Percentiles rank a stretch among this genome's conserved stretches.
phyloP scores from a whole-genome alignment of 1,284 basidiomycete genomes.

The Abortiporus biennis region DNA sequence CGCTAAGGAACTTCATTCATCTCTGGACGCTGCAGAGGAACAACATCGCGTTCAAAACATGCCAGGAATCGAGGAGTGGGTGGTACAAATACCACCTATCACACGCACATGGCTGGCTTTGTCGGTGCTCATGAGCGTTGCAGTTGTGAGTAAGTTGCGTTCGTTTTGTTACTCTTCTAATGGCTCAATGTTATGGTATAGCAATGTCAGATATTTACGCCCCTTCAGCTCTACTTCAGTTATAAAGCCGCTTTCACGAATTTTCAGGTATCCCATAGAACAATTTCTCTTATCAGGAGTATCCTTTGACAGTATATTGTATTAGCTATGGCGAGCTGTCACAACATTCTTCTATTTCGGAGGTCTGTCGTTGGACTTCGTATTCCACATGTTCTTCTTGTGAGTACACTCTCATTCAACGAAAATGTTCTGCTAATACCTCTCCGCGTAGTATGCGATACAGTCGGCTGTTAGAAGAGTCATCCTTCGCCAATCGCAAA shows the following conservation, averaged over 20 bases:
- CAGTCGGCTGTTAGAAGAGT: constrained; percentile 93
- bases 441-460: constrained; percentile 77
- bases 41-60: constrained; percentile 39
- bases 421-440: constrained; percentile 1
- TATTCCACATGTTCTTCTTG: constrained; percentile 99
- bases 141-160: constrained; percentile 59
- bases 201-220: constrained; percentile 90
- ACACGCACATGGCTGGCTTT: constrained; percentile 80
- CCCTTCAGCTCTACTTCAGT: constrained; percentile 89
- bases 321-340: constrained; percentile 79
- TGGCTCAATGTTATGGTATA: constrained; percentile 26
- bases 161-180: not conserved
- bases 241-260: constrained; percentile 80
- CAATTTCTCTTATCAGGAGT: not conserved
- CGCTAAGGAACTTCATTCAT: no score
- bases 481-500: constrained; percentile 83
- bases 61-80: constrained; percentile 80
- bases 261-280: constrained; percentile 53
- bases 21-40: no score
- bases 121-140: constrained; percentile 73
- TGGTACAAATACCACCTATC: constrained; percentile 84
- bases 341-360: constrained; percentile 98
- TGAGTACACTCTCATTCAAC: constrained; percentile 34
- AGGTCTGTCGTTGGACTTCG: constrained; percentile 86
- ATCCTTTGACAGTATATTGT: not conserved